A percentile compares a stretch with the other conserved stretches of the same genome.
These are phyloP conservation scores for Mortierella sp. DNA, from an alignment of 371 early-diverging fungal species.

Conservation along the genomic window DNA sequence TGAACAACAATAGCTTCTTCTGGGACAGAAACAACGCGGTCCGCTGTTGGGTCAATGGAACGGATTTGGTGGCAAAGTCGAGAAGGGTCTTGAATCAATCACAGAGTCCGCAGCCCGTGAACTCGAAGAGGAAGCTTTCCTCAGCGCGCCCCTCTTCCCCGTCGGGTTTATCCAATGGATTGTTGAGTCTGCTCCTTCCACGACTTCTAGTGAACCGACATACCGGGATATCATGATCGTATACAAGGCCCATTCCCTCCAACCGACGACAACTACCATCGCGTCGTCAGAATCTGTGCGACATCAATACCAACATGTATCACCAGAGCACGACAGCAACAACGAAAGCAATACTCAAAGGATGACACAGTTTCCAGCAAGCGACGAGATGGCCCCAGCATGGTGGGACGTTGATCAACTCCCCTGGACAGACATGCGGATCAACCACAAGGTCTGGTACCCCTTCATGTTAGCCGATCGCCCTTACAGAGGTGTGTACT, in stretches of 20 bases:
- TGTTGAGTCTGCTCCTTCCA: background rate
- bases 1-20: constrained; percentile 22
- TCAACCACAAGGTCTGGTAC: constrained; percentile 50
- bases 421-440: constrained; percentile 50
- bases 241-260: constrained; percentile 36
- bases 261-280: background rate
- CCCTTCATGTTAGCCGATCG: constrained; percentile 42
- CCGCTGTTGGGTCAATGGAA: constrained; percentile 53
- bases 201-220: background rate
- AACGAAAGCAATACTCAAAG: background rate
- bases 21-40: constrained; percentile 46
- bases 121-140: constrained; percentile 41
- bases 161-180: constrained; percentile 52
- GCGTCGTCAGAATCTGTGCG: background rate
- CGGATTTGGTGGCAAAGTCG: constrained; percentile 57
- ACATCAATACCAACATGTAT: background rate
- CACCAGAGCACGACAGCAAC: background rate
- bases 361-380: constrained; percentile 28
- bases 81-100: constrained; percentile 25
- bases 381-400: constrained; percentile 55
- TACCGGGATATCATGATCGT: constrained; percentile 51
- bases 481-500: constrained; percentile 37
- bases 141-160: constrained; percentile 40
- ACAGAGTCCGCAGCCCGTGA: constrained; percentile 48
- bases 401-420: constrained; percentile 39